Base-by-base conservation (phyloP, 192 early-diverging fungal genomes). In the Backusella macrospora region DNA sequence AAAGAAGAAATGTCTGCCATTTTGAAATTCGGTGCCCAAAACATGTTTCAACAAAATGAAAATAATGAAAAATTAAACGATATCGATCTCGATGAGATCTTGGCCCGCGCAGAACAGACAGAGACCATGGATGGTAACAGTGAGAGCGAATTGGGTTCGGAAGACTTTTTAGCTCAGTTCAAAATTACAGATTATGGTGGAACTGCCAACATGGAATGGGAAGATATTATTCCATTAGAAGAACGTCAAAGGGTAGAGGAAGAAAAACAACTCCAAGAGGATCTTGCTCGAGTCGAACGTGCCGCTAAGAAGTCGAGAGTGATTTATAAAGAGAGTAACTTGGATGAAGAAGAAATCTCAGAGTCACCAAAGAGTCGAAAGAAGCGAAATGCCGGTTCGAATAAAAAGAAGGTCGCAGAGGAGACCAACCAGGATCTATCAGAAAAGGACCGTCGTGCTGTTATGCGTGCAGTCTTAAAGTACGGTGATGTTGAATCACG, bases 1-100 rank as follows among this genome's bases (percentile, higher is more conserved):
- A 90, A 88, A 47, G 95, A 96, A 59, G 98, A 99, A 81, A 86
- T 99, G 63, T 87, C 93, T 16, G 90, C 94, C 1, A 96, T 99
- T 67, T 88, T 99, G 66, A 98, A 99, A 80, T 99, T 99, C 83
- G 98, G 98, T 9, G 98, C 97, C 0, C 91, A 95, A 85, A 97
- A 97, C 73, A 91, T 99, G 87, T 99, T 99, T 38, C 90, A 95
- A 62, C 91, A 92, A 40, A 72, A 75, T 0, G 91, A 90, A 8
- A 86, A 79, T 52, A 79, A 75, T 59, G 86, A 91, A 84, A 90
- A 92, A 75, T 78, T 99, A 55, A 96, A 98, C 65, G 94, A 98
- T 67, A 83, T 99, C 79, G 96, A 99, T 77, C 79, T 99, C 71
- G 98, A 99, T 81, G 95, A 96, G 77, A 97, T 99, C 82, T 86